A percentile compares a stretch with the other conserved stretches of the same genome.
Evolutionary conservation across 371 early-diverging fungal genomes (phyloP).

Genomic region (Apophysomyces elegans): DNA sequence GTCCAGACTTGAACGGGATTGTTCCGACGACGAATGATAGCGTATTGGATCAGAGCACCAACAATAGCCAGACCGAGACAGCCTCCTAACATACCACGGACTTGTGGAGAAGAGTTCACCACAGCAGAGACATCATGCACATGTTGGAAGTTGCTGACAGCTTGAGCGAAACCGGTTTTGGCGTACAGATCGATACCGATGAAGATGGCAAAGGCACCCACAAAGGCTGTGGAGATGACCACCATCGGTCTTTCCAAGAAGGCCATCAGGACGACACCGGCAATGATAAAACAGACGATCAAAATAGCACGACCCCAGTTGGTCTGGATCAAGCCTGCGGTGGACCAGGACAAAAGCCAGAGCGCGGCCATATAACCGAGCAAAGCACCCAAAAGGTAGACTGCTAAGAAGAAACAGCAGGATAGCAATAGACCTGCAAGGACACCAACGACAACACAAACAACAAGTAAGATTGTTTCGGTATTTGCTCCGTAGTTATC

Average conservation of each 20-base stretch:
- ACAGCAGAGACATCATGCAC: constrained; percentile 27
- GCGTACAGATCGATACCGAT: constrained; percentile 63
- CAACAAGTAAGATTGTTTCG: constrained; percentile 57
- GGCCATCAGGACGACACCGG: constrained; percentile 53
- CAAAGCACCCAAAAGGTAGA: constrained; percentile 61
- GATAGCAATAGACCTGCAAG: constrained; percentile 55
- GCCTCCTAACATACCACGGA: constrained; percentile 64
- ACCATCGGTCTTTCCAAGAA: constrained; percentile 58
- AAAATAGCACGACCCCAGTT: constrained; percentile 61
- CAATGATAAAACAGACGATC: constrained; percentile 50
- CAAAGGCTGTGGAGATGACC: constrained; percentile 57
- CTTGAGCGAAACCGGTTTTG: constrained; percentile 52
- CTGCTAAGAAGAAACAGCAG: constrained; percentile 64
- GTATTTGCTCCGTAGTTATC: constrained; percentile 47
- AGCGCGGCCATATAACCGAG: constrained; percentile 61
- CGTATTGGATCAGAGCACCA: constrained; percentile 57
- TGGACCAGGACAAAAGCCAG: constrained; percentile 60
- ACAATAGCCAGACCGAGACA: constrained; percentile 54
- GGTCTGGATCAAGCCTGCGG: constrained; percentile 51
- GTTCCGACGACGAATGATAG: constrained; percentile 27
- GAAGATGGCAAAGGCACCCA: constrained; percentile 62
- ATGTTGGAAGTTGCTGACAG: constrained; percentile 36
- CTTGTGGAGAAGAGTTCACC: constrained; percentile 35
- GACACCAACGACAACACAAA: constrained; percentile 55
- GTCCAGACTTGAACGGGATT: constrained; percentile 35